Percentiles rank a stretch among this genome's conserved stretches.
These are phyloP conservation scores for Passalora sequoiae DNA, from an alignment of 2,329 filamentous ascomycete species.

Conservation along the genomic window DNA sequence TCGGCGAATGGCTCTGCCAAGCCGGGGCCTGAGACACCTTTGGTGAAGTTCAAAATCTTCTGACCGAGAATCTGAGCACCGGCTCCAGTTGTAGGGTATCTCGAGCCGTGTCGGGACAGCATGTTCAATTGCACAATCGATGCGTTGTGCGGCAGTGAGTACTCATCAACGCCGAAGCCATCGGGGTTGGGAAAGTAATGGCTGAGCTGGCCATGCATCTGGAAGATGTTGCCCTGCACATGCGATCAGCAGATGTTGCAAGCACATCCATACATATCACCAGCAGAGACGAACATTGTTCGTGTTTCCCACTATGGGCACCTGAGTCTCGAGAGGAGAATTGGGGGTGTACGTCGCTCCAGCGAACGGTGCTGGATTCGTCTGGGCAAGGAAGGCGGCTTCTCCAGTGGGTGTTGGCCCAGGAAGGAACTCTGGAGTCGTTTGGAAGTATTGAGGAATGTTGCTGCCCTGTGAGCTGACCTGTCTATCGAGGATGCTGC, in stretches of 20 bases:
- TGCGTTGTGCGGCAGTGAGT: conserved; percentile 59
- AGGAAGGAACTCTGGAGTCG: conserved; percentile 51
- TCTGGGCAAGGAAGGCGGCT: conserved; percentile 67
- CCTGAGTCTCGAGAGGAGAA: conserved; percentile 63
- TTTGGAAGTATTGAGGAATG: conserved; percentile 61
- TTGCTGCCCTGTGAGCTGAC: conserved; percentile 21
- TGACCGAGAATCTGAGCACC: conserved; percentile 53
- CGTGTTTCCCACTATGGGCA: conserved; percentile 56
- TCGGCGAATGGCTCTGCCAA: conserved; percentile 1
- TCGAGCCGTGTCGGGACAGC: conserved; percentile 66
- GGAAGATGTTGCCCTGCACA: conserved; percentile 67
- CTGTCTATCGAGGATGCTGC: conserved; percentile 18
- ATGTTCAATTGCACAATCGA: conserved; percentile 67
- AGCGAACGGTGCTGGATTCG: conserved; percentile 59
- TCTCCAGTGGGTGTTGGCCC: conserved; percentile 65
- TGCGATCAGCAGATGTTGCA: no score
- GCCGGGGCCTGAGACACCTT: conserved; percentile 15
- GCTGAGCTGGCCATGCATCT: conserved; percentile 63
- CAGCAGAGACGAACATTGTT: no score
- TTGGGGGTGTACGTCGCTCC: conserved; percentile 62
- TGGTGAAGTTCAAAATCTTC: conserved; percentile 52
- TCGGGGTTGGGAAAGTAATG: conserved; percentile 63
- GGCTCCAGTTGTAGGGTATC: conserved; percentile 63
- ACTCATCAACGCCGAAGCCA: conserved; percentile 71
- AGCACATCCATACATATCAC: no score